These are phyloP conservation scores for Calocybe indica DNA, from an alignment of 768 basidiomycete species.

Conservation along the genomic window DNA sequence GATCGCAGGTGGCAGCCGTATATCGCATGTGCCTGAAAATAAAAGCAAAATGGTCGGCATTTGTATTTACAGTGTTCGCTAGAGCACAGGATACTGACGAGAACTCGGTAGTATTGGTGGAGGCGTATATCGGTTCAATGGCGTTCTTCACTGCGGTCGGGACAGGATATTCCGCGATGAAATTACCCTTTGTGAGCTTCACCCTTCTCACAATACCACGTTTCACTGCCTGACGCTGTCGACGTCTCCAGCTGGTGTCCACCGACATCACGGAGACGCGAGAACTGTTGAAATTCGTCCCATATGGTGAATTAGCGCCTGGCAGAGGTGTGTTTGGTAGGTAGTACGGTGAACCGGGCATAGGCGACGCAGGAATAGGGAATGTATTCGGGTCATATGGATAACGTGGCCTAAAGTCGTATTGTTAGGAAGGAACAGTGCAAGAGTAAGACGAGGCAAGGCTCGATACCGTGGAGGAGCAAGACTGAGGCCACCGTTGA, in stretches of 20 bases:
- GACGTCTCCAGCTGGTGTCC: slow-evolving; percentile 58
- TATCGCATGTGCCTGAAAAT: slow-evolving; percentile 79
- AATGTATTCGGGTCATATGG: slow-evolving; percentile 11
- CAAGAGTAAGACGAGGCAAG: background rate
- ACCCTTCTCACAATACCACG: slow-evolving; percentile 86
- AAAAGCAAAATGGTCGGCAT: background rate
- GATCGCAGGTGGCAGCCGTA: slow-evolving; percentile 86
- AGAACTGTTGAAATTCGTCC: slow-evolving; percentile 20
- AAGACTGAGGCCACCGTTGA: slow-evolving; percentile 3
- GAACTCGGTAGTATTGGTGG: slow-evolving; percentile 81
- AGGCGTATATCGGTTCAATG: slow-evolving; percentile 68
- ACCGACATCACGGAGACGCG: slow-evolving; percentile 48
- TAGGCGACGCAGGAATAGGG: slow-evolving; percentile 14
- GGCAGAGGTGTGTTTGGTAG: slow-evolving; percentile 14
- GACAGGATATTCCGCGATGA: slow-evolving; percentile 84
- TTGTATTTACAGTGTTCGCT: background rate
- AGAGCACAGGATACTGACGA: slow-evolving; percentile 47
- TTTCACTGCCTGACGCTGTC: slow-evolving; percentile 88
- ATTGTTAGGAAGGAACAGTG: background rate
- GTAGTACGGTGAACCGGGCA: slow-evolving; percentile 10
- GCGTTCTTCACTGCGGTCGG: slow-evolving; percentile 81
- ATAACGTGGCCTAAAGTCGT: slow-evolving; percentile 9
- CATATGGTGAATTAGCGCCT: slow-evolving; percentile 14
- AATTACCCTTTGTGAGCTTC: slow-evolving; percentile 89
- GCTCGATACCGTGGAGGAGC: slow-evolving; percentile 8